phyloP scores from a whole-genome alignment of 129 eudicot species.

The Centella asiatica region DNA sequence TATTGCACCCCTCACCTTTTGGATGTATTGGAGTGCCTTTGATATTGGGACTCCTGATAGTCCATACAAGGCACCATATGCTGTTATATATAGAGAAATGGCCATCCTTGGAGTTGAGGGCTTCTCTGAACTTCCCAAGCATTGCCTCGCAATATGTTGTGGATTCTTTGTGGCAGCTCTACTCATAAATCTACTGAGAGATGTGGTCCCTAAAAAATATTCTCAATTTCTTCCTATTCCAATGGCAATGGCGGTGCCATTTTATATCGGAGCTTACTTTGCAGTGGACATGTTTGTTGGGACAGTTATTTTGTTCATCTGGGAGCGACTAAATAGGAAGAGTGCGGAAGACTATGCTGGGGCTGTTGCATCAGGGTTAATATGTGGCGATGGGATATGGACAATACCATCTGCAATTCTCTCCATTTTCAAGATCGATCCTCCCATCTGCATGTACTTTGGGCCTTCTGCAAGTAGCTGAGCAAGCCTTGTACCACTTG shows the following conservation, averaged over 20 bases:
- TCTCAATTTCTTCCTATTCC: conserved; percentile 71
- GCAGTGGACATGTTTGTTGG: conserved; percentile 97
- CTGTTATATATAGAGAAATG: conserved; percentile 81
- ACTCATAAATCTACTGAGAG: conserved; percentile 55
- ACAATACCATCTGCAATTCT: conserved; percentile 84
- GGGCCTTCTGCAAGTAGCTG: conserved; percentile 53
- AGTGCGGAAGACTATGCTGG: conserved; percentile 80
- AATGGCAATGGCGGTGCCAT: conserved; percentile 98
- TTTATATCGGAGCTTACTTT: conserved; percentile 86
- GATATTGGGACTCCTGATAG: conserved; percentile 86
- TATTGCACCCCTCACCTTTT: conserved; percentile 79
- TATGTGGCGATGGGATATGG: conserved; percentile 97
- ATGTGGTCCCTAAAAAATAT: conserved; percentile 43
- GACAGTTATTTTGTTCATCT: conserved; percentile 69
- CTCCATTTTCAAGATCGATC: conserved; percentile 63
- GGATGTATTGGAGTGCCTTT: conserved; percentile 81
- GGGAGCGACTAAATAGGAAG: conserved; percentile 66
- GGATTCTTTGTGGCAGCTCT: conserved; percentile 72
- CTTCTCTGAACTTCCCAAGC: conserved; percentile 79
- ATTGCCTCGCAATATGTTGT: conserved; percentile 62
- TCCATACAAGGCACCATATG: conserved; percentile 92
- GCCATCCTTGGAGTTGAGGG: conserved; percentile 93
- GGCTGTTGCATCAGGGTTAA: conserved; percentile 90
- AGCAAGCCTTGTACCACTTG: conserved; percentile 18
- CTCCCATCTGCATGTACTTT: conserved; percentile 92